Conservation (phyloP, 805 yeast genomes). For the Novakomyces olei region DNA sequence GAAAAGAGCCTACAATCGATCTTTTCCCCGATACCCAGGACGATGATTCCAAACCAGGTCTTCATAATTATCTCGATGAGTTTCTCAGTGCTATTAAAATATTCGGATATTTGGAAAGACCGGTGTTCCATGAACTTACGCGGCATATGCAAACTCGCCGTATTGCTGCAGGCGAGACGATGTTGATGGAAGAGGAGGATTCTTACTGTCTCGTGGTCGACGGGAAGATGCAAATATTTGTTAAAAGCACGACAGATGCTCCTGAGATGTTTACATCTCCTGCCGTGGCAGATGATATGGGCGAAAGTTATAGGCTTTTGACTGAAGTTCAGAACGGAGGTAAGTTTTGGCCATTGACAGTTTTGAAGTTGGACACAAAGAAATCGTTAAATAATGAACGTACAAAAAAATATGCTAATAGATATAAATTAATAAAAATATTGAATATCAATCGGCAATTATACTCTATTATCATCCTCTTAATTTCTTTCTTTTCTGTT, state of each 20-base stretch:
- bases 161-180: slow-evolving; percentile 50
- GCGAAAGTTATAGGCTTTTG: slow-evolving; percentile 8
- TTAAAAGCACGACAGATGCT: slow-evolving; percentile 17
- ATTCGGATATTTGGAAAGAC: slow-evolving; percentile 76
- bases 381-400: too few species aligned
- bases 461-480: too few species aligned
- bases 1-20: slow-evolving; percentile 26
- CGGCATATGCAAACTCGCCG: slow-evolving; percentile 79
- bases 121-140: slow-evolving; percentile 81
- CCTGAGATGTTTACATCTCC: background rate
- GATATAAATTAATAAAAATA: too few species aligned
- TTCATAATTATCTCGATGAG: slow-evolving; percentile 61
- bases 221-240: slow-evolving; percentile 64
- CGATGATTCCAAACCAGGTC: slow-evolving; percentile 19
- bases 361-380: background rate
- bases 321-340: slow-evolving; percentile 12
- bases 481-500: too few species aligned
- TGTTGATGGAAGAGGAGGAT: slow-evolving; percentile 46
- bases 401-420: too few species aligned
- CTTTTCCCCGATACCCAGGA: slow-evolving; percentile 20
- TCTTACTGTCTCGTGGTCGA: slow-evolving; percentile 89
- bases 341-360: too few species aligned
- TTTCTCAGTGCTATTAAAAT: slow-evolving; percentile 77
- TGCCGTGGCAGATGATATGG: background rate
- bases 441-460: too few species aligned